These are phyloP conservation scores for Shiraia bambusicola DNA, from an alignment of 2,329 filamentous ascomycete species.

Conservation along the genomic window DNA sequence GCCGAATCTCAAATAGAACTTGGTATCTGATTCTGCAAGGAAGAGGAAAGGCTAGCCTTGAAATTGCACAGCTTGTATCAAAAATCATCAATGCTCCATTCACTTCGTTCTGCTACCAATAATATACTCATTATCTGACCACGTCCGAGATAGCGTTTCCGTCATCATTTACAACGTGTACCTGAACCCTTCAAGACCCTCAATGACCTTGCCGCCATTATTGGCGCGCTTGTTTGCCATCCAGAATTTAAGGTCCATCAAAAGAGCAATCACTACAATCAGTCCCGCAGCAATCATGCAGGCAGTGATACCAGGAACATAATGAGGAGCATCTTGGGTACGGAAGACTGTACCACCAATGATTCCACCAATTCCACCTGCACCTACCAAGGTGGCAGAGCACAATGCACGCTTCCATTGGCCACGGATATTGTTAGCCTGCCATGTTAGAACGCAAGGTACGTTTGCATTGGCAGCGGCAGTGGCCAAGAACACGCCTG, in stretches of 20 bases:
- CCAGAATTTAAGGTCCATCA: slow-evolving; percentile 37
- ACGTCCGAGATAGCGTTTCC: not conserved
- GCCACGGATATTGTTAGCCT: slow-evolving; percentile 83
- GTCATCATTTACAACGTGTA: slow-evolving; percentile 25
- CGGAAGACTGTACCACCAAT: slow-evolving; percentile 71
- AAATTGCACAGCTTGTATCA: too few species aligned
- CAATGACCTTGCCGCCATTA: slow-evolving; percentile 45
- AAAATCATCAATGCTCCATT: too few species aligned
- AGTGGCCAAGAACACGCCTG: slow-evolving; percentile 72
- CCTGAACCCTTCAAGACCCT: slow-evolving; percentile 36
- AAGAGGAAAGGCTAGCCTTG: too few species aligned
- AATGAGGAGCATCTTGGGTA: slow-evolving; percentile 42
- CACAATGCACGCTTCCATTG: slow-evolving; percentile 86
- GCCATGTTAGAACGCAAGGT: slow-evolving; percentile 72
- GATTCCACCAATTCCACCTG: slow-evolving; percentile 80
- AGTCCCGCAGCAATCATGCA: slow-evolving; percentile 41
- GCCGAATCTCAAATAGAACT: too few species aligned
- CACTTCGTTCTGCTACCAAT: too few species aligned
- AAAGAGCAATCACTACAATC: slow-evolving; percentile 36
- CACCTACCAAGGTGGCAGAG: slow-evolving; percentile 72
- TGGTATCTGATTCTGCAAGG: too few species aligned
- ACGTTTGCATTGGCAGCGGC: slow-evolving; percentile 77
- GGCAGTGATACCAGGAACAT: slow-evolving; percentile 40
- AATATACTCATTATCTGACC: not conserved
- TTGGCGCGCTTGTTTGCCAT: slow-evolving; percentile 42